A percentile compares a stretch with the other conserved stretches of the same genome.
Evolutionary conservation across 176 grass and related monocot species (phyloP).

Genomic region (Eremochloa ophiuroides): DNA sequence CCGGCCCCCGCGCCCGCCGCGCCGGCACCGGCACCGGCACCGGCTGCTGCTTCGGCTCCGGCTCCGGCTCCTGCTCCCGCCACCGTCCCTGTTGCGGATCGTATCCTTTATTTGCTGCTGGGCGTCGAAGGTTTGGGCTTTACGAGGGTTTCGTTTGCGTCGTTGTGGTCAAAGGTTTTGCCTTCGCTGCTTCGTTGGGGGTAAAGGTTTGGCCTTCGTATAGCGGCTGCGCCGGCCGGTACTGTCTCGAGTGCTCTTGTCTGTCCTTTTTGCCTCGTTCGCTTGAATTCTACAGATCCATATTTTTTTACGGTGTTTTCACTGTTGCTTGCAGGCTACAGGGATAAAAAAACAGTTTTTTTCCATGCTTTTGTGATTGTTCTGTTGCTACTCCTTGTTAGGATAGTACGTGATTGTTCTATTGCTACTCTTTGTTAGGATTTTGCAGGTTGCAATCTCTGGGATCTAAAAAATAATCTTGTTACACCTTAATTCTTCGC

Average conservation of each 20-base stretch:
- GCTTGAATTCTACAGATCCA: conserved; percentile 26
- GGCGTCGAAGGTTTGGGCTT: neutral
- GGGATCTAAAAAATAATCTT: conserved; percentile 1
- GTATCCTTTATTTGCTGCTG: conserved; percentile 69
- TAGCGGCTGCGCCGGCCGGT: neutral
- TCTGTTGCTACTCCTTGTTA: neutral
- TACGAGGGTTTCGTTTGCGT: neutral
- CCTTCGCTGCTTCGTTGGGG: neutral
- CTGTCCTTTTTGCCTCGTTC: conserved; percentile 1
- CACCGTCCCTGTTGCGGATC: conserved; percentile 47
- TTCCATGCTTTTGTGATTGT: neutral
- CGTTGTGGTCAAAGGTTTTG: neutral
- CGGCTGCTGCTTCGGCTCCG: neutral
- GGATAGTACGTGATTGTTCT: too few species aligned
- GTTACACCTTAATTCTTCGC: conserved; percentile 36
- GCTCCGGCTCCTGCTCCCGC: conserved; percentile 11
- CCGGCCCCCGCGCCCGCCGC: conserved; percentile 6
- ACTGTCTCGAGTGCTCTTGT: neutral
- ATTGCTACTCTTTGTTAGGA: neutral
- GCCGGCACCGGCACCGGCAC: too few species aligned
- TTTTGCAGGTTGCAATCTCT: neutral
- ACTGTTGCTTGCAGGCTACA: neutral
- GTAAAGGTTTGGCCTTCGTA: neutral
- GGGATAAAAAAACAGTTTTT: neutral
- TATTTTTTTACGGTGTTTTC: conserved; percentile 6